Percentiles rank a stretch among this genome's conserved stretches.
These are phyloP conservation scores for Berkeleyomyces basicola DNA, from an alignment of 2,329 filamentous ascomycete genomes.

Conservation along the genomic window DNA sequence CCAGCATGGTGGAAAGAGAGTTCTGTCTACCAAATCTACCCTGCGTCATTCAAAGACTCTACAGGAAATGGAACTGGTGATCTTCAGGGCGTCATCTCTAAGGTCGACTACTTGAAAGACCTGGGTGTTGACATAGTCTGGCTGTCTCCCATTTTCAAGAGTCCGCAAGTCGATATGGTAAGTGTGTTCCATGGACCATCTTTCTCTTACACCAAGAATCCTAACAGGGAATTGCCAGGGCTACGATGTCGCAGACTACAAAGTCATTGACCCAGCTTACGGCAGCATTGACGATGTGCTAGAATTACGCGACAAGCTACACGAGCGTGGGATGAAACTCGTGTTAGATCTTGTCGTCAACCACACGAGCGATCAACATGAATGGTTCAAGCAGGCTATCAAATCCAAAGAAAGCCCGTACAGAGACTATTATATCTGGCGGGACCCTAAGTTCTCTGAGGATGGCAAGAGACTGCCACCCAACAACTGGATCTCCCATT, in stretches of 20 bases:
- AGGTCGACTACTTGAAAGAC: conserved; percentile 36
- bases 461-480: conserved; percentile 43
- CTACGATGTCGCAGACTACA: conserved; percentile 56
- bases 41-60: conserved; percentile 43
- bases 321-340: conserved; percentile 48
- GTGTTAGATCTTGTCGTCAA: conserved; percentile 61
- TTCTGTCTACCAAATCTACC: conserved; percentile 45
- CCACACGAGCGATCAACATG: conserved; percentile 46
- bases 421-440: conserved; percentile 51
- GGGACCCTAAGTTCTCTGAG: conserved; percentile 36
- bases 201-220: background rate
- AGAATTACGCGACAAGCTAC: conserved; percentile 40
- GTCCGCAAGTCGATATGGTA: conserved; percentile 46
- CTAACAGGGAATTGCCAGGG: conserved; percentile 24
- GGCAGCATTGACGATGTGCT: conserved; percentile 54
- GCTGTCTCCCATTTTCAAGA: conserved; percentile 32
- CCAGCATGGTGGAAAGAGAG: conserved; percentile 43
- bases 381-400: conserved; percentile 53
- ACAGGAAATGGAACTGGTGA: conserved; percentile 40
- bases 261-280: conserved; percentile 46
- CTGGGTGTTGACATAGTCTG: conserved; percentile 44
- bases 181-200: background rate
- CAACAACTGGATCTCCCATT: conserved; percentile 34
- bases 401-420: conserved; percentile 36
- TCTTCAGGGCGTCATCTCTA: conserved; percentile 39